Percentiles rank a stretch among this genome's conserved stretches.
Evolutionary conservation across 2,329 filamentous ascomycete genomes (phyloP).

Genomic region (Botrytis pseudocinerea): DNA sequence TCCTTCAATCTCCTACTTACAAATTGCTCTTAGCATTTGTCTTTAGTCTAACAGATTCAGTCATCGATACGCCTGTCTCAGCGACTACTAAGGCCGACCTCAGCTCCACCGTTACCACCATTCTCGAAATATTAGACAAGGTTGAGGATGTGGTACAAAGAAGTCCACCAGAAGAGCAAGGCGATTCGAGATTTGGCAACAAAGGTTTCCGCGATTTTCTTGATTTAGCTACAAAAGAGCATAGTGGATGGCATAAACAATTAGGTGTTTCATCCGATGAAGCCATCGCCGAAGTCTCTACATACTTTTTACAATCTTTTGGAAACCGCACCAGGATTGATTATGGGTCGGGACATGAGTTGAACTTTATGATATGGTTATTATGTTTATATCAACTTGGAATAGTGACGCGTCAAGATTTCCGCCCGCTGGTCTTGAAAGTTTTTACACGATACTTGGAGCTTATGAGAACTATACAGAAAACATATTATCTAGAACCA

Average conservation of each 20-base stretch:
- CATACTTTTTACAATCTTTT: conserved; percentile 81
- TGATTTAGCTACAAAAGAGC: conserved; percentile 60
- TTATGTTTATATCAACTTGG: conserved; percentile 85
- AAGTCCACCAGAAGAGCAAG: conserved; percentile 81
- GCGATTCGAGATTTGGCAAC: conserved; percentile 91
- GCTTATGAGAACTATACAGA: conserved; percentile 85
- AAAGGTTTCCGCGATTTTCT: conserved; percentile 84
- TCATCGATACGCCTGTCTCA: conserved; percentile 68
- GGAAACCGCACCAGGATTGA: conserved; percentile 87
- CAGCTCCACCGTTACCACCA: conserved; percentile 60
- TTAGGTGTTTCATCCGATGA: conserved; percentile 54
- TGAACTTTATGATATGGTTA: conserved; percentile 96
- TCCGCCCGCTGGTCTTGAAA: conserved; percentile 70
- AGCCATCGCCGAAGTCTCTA: conserved; percentile 69
- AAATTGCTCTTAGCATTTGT: conserved; percentile 79
- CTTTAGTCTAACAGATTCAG: conserved; percentile 81
- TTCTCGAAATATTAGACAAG: conserved; percentile 70
- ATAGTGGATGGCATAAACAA: conserved; percentile 60
- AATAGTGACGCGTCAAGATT: conserved; percentile 64
- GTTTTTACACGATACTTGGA: conserved; percentile 81
- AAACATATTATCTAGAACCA: conserved; percentile 93
- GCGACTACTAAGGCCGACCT: conserved; percentile 56
- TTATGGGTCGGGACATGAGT: conserved; percentile 94
- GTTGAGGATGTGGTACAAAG: conserved; percentile 65
- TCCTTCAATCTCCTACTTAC: conserved; percentile 75